Base-by-base conservation (phyloP, 2,329 filamentous ascomycete species). In the Dactylellina drechsleri region DNA sequence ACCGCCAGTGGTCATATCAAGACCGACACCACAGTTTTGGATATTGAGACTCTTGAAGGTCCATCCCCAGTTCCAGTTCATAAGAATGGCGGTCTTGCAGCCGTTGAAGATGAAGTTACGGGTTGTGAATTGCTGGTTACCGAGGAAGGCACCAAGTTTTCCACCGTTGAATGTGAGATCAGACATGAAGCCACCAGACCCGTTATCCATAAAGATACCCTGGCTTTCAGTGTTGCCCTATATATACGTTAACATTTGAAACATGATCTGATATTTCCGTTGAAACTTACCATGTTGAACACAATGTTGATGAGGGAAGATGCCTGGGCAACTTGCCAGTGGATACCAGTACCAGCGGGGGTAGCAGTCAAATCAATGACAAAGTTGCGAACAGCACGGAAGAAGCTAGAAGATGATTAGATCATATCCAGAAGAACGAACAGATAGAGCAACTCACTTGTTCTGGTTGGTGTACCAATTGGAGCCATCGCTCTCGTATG, bases 11-110 rank as follows among this genome's bases (percentile, higher is more conserved):
- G 90, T 87, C 88, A 96, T 92, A 82, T 96, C 91, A 77, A 96
- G 84, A 66, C 91, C 92, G 45, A 93, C 83, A n/a, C 84, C 83
- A 80, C 90, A 92, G 81, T 90, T 88, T 81, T 92, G 89, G 82
- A 96, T 91, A 53, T 83, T 86, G 43, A 96, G 78, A 41, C 87
- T 90, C 81, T 94, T 92, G 83, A 95, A 88, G 52, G 90, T 88
- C 90, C 91, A 96, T 16, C 89, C 85, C 92, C 92, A 96, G 84
- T 94, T 92, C 92, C 92, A 96, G 85, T 93, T 93, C 89, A 95
- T 91, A 83, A 87, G 92, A 77, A 96, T 88, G 76, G 91, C 92
- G 1, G 92, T 96, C 80, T 92, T 86, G 84, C 91, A 93, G 82
- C 87, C 86, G 81, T 91, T 92, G 86, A 96, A 96, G 41, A 86